phyloP scores from a whole-genome alignment of 129 eudicot genomes.

The Centella asiatica region DNA sequence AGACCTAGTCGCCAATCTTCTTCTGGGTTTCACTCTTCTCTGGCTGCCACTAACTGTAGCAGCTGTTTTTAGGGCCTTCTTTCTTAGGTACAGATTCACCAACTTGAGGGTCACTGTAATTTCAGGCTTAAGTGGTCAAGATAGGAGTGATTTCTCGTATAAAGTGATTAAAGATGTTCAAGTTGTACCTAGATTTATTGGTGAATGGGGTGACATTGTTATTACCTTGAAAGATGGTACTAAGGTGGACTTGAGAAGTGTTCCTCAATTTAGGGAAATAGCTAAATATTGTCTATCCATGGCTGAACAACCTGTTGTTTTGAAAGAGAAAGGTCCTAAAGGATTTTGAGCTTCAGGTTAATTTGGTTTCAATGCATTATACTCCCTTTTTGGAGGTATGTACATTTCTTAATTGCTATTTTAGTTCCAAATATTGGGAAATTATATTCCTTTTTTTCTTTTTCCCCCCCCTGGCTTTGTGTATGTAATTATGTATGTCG shows the following conservation, averaged over 20 bases:
- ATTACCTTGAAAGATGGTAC: conserved; percentile 88
- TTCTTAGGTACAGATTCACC: conserved; percentile 75
- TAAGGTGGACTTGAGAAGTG: conserved; percentile 91
- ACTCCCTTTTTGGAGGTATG: conserved; percentile 24
- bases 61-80: conserved; percentile 83
- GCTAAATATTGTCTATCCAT: conserved; percentile 77
- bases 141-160: conserved; percentile 84
- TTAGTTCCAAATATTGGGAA: conserved; percentile 7
- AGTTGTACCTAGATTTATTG: conserved; percentile 91
- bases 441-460: background rate
- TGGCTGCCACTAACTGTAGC: conserved; percentile 95
- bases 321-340: conserved; percentile 40
- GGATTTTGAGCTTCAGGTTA: conserved; percentile 42
- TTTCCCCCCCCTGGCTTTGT: no score
- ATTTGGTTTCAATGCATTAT: background rate
- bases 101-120: conserved; percentile 78
- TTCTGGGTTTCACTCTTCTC: conserved; percentile 84
- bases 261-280: conserved; percentile 88
- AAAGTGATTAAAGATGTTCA: conserved; percentile 79
- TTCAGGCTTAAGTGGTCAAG: conserved; percentile 90
- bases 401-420: conserved; percentile 26
- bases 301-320: conserved; percentile 42
- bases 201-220: conserved; percentile 97
- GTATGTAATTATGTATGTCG: no score
- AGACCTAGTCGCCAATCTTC: conserved; percentile 71